Evolutionary conservation across 208 protist genomes (phyloP).

Genomic region (Leishmania major): DNA sequence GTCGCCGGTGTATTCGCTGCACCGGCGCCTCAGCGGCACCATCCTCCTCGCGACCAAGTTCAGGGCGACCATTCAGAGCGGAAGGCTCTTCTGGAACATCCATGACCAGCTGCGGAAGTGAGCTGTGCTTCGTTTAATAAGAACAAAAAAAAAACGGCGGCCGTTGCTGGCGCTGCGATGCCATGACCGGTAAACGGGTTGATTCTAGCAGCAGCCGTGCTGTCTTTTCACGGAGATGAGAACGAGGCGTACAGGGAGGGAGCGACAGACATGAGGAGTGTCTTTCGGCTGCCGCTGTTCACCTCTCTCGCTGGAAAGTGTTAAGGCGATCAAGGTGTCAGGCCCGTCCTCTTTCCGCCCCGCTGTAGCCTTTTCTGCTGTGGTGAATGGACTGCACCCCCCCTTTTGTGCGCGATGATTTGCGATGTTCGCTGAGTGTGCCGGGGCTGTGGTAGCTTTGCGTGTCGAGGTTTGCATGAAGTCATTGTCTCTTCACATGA

Average conservation of each 20-base stretch:
- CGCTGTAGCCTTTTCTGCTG: neutral
- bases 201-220: neutral
- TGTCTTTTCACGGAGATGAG: neutral
- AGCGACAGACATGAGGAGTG: neutral
- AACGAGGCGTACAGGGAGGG: too few species aligned
- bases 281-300: neutral
- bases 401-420: neutral
- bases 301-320: neutral
- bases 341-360: neutral
- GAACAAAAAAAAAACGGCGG: too few species aligned
- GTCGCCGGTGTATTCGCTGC: constrained; percentile 95
- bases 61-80: constrained; percentile 69
- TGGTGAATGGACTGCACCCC: neutral
- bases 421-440: neutral
- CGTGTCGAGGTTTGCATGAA: neutral
- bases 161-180: neutral
- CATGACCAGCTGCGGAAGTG: constrained; percentile 35
- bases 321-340: neutral
- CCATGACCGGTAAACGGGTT: neutral
- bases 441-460: neutral
- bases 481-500: neutral
- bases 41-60: constrained; percentile 95
- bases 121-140: neutral
- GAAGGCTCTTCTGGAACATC: constrained; percentile 79
- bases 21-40: constrained; percentile 94